phyloP scores from a whole-genome alignment of 169 alveolate genomes.

The Perkinsus chesapeaki region DNA sequence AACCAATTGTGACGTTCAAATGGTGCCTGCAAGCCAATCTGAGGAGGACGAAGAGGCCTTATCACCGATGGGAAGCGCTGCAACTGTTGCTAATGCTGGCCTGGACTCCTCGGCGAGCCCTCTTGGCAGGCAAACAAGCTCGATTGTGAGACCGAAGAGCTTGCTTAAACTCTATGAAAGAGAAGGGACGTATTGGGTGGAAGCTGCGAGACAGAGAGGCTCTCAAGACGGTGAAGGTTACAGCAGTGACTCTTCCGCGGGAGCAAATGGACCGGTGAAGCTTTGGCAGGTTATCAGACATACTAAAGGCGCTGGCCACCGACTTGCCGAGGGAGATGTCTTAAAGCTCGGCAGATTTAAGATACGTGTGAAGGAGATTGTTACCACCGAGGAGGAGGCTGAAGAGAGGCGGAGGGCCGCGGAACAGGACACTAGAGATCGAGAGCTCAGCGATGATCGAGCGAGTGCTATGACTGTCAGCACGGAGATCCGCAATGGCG shows the following conservation, averaged over 20 bases:
- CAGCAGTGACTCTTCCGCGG: background rate
- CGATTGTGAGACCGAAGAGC: background rate
- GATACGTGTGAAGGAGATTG: conserved; percentile 39
- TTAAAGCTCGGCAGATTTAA: conserved; percentile 46
- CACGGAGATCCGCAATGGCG: background rate
- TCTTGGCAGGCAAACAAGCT: background rate
- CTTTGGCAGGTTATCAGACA: conserved; percentile 42
- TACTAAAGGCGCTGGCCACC: conserved; percentile 34
- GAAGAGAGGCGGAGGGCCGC: conserved; percentile 18
- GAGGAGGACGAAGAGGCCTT: conserved; percentile 9
- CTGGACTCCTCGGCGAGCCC: background rate
- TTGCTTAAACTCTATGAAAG: background rate
- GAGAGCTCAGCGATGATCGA: background rate
- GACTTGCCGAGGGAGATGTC: conserved; percentile 43
- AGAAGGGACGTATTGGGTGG: background rate
- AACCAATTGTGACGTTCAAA: conserved; percentile 27
- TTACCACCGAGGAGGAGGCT: conserved; percentile 29
- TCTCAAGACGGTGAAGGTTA: background rate
- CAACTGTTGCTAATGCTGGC: background rate
- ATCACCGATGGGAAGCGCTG: background rate
- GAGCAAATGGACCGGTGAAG: conserved; percentile 16
- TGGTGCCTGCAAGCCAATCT: conserved; percentile 22
- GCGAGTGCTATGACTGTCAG: background rate
- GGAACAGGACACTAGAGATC: background rate
- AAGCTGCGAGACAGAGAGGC: no score